Conservation (phyloP, 2,329 filamentous ascomycete genomes). For the Xylariales sp. region DNA sequence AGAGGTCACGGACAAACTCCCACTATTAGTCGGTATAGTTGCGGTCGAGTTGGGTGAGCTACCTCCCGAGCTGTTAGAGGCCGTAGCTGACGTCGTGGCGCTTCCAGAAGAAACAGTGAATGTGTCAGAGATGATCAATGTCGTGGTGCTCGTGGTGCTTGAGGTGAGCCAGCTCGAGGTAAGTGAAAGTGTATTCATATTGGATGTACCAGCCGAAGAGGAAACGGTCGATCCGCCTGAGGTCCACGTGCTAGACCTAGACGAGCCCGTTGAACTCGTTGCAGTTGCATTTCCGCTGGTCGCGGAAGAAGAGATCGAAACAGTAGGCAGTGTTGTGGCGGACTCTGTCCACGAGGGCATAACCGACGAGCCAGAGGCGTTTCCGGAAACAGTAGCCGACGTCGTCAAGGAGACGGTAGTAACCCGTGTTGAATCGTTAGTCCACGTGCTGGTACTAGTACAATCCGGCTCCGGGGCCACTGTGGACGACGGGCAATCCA, state of each 20-base stretch:
- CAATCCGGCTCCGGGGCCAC: constrained; percentile 5
- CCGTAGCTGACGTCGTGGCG: background rate
- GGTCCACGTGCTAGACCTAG: constrained; percentile 3
- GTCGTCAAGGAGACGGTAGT: constrained; percentile 6
- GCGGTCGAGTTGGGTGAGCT: background rate
- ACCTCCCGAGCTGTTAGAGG: background rate
- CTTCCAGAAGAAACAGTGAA: constrained; percentile 1
- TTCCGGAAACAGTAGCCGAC: background rate
- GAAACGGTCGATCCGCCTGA: background rate
- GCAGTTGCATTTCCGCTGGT: background rate
- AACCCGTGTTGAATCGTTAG: background rate
- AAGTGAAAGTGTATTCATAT: constrained; percentile 12
- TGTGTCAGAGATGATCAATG: background rate
- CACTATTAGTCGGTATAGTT: background rate
- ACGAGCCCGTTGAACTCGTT: background rate
- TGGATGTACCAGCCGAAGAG: background rate
- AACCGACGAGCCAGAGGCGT: background rate
- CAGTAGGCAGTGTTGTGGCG: background rate
- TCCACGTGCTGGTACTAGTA: background rate
- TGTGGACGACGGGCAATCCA: constrained; percentile 23
- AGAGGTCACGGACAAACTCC: background rate
- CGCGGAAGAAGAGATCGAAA: background rate
- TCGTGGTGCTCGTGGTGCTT: background rate
- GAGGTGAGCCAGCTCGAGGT: background rate
- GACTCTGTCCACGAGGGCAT: background rate